phyloP scores from a whole-genome alignment of 1,284 basidiomycete genomes.

The Cryptococcus depauperatus region DNA sequence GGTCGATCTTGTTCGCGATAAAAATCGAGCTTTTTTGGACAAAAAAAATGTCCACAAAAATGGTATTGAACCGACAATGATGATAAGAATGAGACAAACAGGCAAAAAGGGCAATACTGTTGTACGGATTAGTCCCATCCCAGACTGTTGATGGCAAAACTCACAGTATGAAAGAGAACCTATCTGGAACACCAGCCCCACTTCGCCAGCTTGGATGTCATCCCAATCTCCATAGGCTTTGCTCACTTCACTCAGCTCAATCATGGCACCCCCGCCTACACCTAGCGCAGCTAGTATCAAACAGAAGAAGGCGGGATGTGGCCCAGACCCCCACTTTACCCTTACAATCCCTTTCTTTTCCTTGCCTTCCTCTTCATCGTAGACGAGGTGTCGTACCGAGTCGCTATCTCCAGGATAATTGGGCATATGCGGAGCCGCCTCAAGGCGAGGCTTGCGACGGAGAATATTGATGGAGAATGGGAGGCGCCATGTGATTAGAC shows the following conservation, averaged over 20 bases:
- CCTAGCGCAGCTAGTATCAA: constrained; percentile 4
- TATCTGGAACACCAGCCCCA: constrained; percentile 10
- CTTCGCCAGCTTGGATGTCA: constrained; percentile 4
- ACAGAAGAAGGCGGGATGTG: constrained; percentile 9
- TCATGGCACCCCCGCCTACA: constrained; percentile 2
- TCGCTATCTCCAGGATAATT: not conserved
- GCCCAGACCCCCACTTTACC: not conserved
- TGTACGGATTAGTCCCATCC: not conserved
- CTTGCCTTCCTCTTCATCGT: not conserved
- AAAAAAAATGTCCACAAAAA: not conserved
- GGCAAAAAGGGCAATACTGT: constrained; percentile 9
- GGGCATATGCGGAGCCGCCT: constrained; percentile 1
- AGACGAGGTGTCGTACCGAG: not conserved
- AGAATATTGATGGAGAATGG: not conserved
- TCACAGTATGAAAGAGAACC: constrained; percentile 13
- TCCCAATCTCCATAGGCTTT: constrained; percentile 8
- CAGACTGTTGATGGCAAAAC: constrained; percentile 1
- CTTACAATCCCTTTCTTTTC: not conserved
- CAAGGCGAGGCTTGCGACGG: not conserved
- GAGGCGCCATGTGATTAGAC: constrained; percentile 3
- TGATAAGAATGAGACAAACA: constrained; percentile 3
- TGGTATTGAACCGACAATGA: constrained; percentile 2
- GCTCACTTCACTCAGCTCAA: constrained; percentile 8
- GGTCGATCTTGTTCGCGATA: no score
- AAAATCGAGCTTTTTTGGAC: no score